Conservation (phyloP, 176 grass and related monocot species). For the barley (Hordeum vulgare) region DNA sequence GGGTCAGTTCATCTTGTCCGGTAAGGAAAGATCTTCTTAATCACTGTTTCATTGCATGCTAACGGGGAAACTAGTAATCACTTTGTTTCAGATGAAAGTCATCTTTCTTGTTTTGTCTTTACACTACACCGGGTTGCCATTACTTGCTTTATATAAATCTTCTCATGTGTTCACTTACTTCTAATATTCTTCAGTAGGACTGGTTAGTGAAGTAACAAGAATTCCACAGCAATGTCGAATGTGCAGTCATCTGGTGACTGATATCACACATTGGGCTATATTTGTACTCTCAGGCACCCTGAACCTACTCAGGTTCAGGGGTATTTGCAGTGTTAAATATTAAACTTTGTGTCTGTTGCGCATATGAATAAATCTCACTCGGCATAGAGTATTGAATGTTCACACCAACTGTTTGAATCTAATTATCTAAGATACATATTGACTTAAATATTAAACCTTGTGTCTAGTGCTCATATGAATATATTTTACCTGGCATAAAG, state of each 20-base stretch:
- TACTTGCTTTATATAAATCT: background rate
- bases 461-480: background rate
- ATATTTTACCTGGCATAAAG: background rate
- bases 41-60: background rate
- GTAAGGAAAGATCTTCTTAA: slow-evolving; percentile 40
- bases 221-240: background rate
- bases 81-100: background rate
- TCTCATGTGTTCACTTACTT: background rate
- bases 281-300: background rate
- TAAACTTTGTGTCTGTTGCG: background rate
- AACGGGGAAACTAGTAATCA: background rate
- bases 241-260: background rate
- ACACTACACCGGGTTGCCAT: background rate
- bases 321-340: background rate
- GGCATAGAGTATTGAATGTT: background rate
- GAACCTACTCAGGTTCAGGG: background rate
- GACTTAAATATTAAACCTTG: background rate
- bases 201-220: background rate
- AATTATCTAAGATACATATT: background rate
- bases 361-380: background rate
- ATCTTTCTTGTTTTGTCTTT: background rate
- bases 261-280: background rate
- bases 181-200: background rate
- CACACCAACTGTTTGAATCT: background rate
- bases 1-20: slow-evolving; percentile 80